Conservation (phyloP, 768 basidiomycete species). For the Mycena venus region DNA sequence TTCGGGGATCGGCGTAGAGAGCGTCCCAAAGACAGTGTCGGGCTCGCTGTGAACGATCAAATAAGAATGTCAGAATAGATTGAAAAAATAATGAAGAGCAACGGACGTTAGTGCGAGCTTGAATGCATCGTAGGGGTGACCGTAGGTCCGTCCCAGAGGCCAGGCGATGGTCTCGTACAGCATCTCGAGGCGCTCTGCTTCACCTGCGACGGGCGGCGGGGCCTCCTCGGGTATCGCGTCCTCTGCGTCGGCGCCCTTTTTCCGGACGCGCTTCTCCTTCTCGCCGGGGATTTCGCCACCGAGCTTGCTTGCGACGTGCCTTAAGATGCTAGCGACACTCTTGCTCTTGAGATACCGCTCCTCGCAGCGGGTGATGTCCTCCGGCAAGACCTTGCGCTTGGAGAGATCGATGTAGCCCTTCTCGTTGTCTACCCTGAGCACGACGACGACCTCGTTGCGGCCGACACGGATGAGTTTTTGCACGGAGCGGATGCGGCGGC, state of each 20-base stretch:
- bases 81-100: background rate
- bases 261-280: slow-evolving; percentile 63
- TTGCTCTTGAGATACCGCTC: slow-evolving; percentile 99
- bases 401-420: slow-evolving; percentile 99
- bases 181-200: slow-evolving; percentile 85
- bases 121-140: slow-evolving; percentile 98
- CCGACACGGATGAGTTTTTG: slow-evolving; percentile 98
- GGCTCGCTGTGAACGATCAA: slow-evolving; percentile 46
- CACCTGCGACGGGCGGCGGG: slow-evolving; percentile 58
- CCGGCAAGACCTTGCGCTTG: slow-evolving; percentile 96
- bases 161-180: slow-evolving; percentile 94
- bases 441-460: slow-evolving; percentile 98
- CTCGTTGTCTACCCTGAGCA: slow-evolving; percentile 97
- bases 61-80: slow-evolving; percentile 13
- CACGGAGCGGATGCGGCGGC: slow-evolving; percentile 95
- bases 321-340: slow-evolving; percentile 92
- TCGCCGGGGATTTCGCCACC: slow-evolving; percentile 47
- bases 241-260: slow-evolving; percentile 57
- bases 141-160: slow-evolving; percentile 93
- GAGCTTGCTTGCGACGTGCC: slow-evolving; percentile 91
- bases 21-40: slow-evolving; percentile 84
- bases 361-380: slow-evolving; percentile 99
- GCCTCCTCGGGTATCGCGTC: slow-evolving; percentile 54
- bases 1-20: slow-evolving; percentile 68
- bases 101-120: slow-evolving; percentile 94